phyloP scores from a whole-genome alignment of 495 filamentous ascomycete genomes.

The Aspergillus steynii region DNA sequence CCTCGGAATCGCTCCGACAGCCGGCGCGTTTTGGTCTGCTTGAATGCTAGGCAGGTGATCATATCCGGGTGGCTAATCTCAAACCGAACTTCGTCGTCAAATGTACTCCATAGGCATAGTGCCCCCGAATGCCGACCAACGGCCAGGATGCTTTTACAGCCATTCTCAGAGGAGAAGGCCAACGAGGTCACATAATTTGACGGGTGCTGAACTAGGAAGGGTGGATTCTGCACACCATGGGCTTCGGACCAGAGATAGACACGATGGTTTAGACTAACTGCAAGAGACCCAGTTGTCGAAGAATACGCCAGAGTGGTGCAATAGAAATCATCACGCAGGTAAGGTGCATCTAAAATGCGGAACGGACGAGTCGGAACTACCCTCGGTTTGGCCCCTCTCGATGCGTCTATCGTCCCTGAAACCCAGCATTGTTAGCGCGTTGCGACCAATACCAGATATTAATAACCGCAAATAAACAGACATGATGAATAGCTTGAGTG shows the following conservation, averaged over 20 bases:
- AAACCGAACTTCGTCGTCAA: slow-evolving; percentile 65
- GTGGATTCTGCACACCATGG: slow-evolving; percentile 52
- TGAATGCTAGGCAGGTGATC: slow-evolving; percentile 77
- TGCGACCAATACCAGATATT: background rate
- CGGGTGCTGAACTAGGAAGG: slow-evolving; percentile 37
- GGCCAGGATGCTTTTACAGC: slow-evolving; percentile 77
- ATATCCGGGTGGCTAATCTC: slow-evolving; percentile 67
- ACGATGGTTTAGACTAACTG: slow-evolving; percentile 77
- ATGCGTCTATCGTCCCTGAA: slow-evolving; percentile 26
- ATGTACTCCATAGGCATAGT: slow-evolving; percentile 61
- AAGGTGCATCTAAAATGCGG: slow-evolving; percentile 86
- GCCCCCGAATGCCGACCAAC: slow-evolving; percentile 75
- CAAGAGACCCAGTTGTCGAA: slow-evolving; percentile 67
- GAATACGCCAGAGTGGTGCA: slow-evolving; percentile 91
- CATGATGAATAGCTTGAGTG: background rate
- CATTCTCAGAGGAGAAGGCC: slow-evolving; percentile 81
- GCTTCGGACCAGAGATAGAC: slow-evolving; percentile 90
- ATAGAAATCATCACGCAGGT: slow-evolving; percentile 91
- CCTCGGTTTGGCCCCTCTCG: slow-evolving; percentile 16
- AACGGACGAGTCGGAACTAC: slow-evolving; percentile 71
- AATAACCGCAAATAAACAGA: background rate
- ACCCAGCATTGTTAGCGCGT: background rate
- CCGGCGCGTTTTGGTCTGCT: slow-evolving; percentile 45
- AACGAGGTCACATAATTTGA: slow-evolving; percentile 75
- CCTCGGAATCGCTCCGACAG: slow-evolving; percentile 38